Evolutionary conservation across 306 rosid genomes (phyloP).

Genomic region (Ceratonia siliqua): DNA sequence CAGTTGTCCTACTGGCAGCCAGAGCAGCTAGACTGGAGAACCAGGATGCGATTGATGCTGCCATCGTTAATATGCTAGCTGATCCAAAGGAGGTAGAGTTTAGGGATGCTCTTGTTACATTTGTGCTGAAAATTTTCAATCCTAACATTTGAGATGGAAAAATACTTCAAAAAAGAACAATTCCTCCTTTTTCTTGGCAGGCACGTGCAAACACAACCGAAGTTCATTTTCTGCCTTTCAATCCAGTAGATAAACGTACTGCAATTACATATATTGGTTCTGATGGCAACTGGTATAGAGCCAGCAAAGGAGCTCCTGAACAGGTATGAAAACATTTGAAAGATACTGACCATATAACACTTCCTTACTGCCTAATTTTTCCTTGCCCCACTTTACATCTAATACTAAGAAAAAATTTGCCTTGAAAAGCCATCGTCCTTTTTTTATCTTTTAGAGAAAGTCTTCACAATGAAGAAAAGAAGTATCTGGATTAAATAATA

Average conservation of each 20-base stretch:
- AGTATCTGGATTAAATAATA: slow-evolving; percentile 8
- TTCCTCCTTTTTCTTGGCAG: slow-evolving; percentile 36
- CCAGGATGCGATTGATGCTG: slow-evolving; percentile 86
- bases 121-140: slow-evolving; percentile 7
- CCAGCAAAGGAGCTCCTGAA: slow-evolving; percentile 93
- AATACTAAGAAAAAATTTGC: background rate
- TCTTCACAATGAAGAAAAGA: background rate
- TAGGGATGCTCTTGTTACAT: background rate
- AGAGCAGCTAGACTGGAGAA: slow-evolving; percentile 84
- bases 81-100: slow-evolving; percentile 78
- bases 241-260: slow-evolving; percentile 90
- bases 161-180: slow-evolving; percentile 18
- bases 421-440: background rate
- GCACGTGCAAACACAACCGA: slow-evolving; percentile 81
- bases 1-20: slow-evolving; percentile 72
- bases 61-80: slow-evolving; percentile 74
- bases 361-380: slow-evolving; percentile 5
- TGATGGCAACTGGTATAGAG: slow-evolving; percentile 72
- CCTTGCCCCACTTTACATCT: background rate
- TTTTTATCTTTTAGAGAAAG: background rate
- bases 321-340: slow-evolving; percentile 53
- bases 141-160: slow-evolving; percentile 15
- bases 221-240: slow-evolving; percentile 88
- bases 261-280: slow-evolving; percentile 75
- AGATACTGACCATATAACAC: background rate